Percentiles rank a stretch among this genome's conserved stretches.
These are phyloP conservation scores for Euphorbia celastroides DNA, from an alignment of 441 rosid genomes.

Conservation along the genomic window DNA sequence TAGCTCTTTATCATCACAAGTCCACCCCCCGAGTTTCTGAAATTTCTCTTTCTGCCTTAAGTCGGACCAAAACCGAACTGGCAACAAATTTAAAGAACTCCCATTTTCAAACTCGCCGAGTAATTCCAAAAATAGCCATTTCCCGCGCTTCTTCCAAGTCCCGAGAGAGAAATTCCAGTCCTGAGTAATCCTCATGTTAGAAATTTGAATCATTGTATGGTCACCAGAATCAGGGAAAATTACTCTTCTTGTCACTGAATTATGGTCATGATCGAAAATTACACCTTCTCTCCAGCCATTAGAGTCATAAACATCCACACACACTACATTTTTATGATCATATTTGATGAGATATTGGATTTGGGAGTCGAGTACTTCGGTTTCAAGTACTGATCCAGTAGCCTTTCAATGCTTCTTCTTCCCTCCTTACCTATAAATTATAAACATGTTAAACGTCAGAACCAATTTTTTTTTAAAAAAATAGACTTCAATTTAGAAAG, in stretches of 20 bases:
- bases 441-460: neutral
- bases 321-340: constrained; percentile 51
- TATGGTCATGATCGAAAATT: constrained; percentile 44
- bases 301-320: constrained; percentile 52
- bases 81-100: constrained; percentile 40
- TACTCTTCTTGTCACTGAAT: constrained; percentile 41
- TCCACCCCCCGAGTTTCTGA: constrained; percentile 48
- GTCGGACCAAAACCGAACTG: constrained; percentile 75
- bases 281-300: constrained; percentile 95
- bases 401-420: constrained; percentile 63
- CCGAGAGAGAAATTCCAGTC: constrained; percentile 54
- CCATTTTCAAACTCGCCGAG: constrained; percentile 36
- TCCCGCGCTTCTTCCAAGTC: constrained; percentile 57
- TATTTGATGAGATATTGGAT: constrained; percentile 52
- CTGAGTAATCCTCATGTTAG: constrained; percentile 46
- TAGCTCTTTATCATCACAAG: constrained; percentile 33
- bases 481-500: neutral
- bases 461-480: too few species aligned
- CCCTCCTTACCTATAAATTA: constrained; percentile 61
- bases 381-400: constrained; percentile 60
- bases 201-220: constrained; percentile 32
- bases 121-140: constrained; percentile 59
- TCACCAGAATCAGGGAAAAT: constrained; percentile 86
- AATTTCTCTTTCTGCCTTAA: constrained; percentile 38
- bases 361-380: constrained; percentile 7